Evolutionary conservation across 306 rosid species (phyloP).

Genomic region (Erythrophleum fordii): DNA sequence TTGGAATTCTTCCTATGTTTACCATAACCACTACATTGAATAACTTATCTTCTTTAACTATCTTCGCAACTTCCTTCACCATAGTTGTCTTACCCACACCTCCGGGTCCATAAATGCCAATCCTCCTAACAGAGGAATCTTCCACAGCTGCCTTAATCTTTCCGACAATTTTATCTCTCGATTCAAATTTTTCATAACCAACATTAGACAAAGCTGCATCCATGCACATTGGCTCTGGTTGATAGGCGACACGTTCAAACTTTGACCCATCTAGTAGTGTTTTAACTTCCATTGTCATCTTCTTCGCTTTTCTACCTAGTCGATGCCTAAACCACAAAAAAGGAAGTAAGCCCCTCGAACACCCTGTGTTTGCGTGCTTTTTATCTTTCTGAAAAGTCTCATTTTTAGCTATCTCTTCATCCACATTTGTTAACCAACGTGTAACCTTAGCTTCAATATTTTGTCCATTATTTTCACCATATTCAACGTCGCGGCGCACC

Average conservation of each 20-base stretch:
- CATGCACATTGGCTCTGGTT: constrained; percentile 21
- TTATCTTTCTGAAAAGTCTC: neutral
- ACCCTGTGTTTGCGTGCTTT: neutral
- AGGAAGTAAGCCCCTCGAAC: neutral
- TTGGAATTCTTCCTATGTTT: neutral
- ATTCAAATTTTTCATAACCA: constrained; percentile 15
- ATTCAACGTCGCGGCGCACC: neutral
- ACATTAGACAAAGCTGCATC: neutral
- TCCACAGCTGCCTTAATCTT: neutral
- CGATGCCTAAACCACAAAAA: neutral
- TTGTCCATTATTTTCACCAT: neutral
- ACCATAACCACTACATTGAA: constrained; percentile 11
- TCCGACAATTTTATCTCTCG: neutral
- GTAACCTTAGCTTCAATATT: neutral
- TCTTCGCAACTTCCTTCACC: constrained; percentile 16
- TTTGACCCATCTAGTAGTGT: neutral
- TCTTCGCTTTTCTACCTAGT: neutral
- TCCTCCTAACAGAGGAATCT: neutral
- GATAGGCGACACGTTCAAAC: neutral
- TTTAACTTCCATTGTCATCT: neutral
- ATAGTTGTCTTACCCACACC: constrained; percentile 40
- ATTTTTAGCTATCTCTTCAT: neutral
- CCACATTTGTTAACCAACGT: neutral
- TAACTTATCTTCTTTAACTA: neutral
- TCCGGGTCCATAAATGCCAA: constrained; percentile 29